A percentile compares a stretch with the other conserved stretches of the same genome.
Conservation (phyloP, 2,329 filamentous ascomycete species). For the Phyllosticta citriasiana region DNA sequence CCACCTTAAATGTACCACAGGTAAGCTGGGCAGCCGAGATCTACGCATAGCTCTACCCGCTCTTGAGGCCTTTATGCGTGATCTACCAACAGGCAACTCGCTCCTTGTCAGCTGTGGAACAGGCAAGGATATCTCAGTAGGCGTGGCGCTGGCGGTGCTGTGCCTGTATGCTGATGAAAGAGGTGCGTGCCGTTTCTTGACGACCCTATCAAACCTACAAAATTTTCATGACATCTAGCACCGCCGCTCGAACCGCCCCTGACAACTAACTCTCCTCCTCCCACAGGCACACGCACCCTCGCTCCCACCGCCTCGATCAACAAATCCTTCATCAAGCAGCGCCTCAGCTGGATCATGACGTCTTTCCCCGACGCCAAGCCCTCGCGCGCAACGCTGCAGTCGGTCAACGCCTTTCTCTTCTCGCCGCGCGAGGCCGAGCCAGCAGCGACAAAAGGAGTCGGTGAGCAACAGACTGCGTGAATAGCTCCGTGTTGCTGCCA, state of each 20-base stretch:
- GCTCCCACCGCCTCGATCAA: constrained; percentile 35
- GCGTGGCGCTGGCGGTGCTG: constrained; percentile 62
- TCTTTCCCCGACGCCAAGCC: constrained; percentile 73
- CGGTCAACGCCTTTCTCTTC: constrained; percentile 83
- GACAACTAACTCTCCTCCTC: neutral
- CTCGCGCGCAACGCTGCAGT: constrained; percentile 74
- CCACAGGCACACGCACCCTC: neutral
- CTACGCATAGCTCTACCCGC: constrained; percentile 58
- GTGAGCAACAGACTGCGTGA: no score
- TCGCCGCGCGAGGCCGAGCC: neutral
- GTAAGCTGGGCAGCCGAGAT: constrained; percentile 73
- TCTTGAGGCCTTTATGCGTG: constrained; percentile 18
- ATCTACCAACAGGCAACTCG: constrained; percentile 13
- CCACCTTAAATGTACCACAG: constrained; percentile 55
- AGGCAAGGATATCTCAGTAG: constrained; percentile 72
- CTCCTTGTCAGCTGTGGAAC: constrained; percentile 60
- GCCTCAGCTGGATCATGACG: constrained; percentile 73
- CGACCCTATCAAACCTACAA: neutral
- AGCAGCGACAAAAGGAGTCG: neutral
- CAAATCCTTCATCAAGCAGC: constrained; percentile 67
- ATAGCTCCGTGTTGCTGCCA: no score
- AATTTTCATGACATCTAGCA: no score
- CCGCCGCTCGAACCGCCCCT: neutral
- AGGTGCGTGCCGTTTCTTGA: constrained; percentile 34
- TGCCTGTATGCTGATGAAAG: constrained; percentile 62